Evolutionary conservation across 257 asterid genomes (phyloP).

Genomic region (Primulina eburnea): DNA sequence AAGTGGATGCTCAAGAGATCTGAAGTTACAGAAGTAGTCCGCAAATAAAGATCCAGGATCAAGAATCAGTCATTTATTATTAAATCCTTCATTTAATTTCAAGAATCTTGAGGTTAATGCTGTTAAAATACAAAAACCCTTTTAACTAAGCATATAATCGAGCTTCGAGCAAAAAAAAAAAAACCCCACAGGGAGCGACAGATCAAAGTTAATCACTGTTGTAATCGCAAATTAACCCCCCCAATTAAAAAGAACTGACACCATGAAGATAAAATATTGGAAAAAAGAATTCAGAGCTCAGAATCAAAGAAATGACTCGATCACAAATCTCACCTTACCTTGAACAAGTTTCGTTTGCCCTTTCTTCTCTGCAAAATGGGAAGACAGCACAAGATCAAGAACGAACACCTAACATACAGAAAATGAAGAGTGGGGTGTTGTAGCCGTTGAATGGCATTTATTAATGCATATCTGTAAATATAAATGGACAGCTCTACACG

Average conservation of each 20-base stretch:
- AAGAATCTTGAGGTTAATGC: neutral
- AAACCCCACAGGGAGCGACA: neutral
- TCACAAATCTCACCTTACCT: neutral
- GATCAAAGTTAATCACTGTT: neutral
- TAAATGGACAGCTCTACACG: conserved; percentile 34
- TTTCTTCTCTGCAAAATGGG: conserved; percentile 5
- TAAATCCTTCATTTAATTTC: neutral
- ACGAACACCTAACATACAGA: conserved; percentile 9
- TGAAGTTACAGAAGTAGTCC: neutral
- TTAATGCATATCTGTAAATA: conserved; percentile 26
- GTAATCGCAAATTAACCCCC: neutral
- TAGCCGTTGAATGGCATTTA: conserved; percentile 37
- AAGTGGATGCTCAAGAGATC: neutral
- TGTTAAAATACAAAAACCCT: neutral
- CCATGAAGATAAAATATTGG: neutral
- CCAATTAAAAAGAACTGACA: neutral
- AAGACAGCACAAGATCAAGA: conserved; percentile 12
- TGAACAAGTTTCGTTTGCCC: neutral
- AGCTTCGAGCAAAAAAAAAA: no score
- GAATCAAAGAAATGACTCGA: neutral
- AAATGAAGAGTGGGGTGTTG: conserved; percentile 18
- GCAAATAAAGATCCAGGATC: neutral
- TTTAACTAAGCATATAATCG: neutral
- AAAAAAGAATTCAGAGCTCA: neutral
- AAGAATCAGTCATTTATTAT: neutral